Percentiles rank a stretch among this genome's conserved stretches.
These are phyloP conservation scores for Macrolepiota albuminosa DNA, from an alignment of 768 basidiomycete genomes.

Conservation along the genomic window DNA sequence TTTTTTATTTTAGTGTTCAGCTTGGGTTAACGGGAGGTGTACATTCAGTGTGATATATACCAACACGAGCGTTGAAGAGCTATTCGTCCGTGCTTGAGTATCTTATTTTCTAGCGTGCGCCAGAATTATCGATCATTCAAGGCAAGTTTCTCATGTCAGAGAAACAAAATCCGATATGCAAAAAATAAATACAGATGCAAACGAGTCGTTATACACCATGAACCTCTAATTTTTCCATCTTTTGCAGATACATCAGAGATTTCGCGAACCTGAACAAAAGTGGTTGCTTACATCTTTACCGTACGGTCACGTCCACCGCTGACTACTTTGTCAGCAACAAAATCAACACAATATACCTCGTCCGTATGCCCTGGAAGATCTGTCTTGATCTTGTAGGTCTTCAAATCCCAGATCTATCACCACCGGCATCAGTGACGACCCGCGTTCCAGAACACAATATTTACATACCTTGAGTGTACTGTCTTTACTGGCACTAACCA, in stretches of 20 bases:
- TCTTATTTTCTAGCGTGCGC: neutral
- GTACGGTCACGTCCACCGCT: constrained; percentile 92
- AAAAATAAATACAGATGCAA: neutral
- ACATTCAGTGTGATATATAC: neutral
- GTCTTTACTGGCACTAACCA: constrained; percentile 95
- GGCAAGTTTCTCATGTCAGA: too few species aligned
- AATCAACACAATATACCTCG: constrained; percentile 98
- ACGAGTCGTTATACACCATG: neutral
- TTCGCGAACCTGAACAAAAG: neutral
- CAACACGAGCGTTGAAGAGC: neutral
- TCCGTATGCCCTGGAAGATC: constrained; percentile 97
- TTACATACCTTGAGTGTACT: constrained; percentile 83
- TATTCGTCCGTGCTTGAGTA: neutral
- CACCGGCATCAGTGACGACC: neutral
- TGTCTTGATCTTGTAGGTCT: constrained; percentile 90
- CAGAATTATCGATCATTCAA: neutral
- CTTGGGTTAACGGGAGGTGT: neutral
- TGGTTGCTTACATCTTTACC: constrained; percentile 77
- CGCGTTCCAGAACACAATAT: neutral
- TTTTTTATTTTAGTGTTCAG: neutral
- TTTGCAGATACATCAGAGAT: neutral
- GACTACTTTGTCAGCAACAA: constrained; percentile 98
- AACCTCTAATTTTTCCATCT: constrained; percentile 20
- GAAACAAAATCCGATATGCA: neutral
- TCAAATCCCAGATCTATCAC: constrained; percentile 88